phyloP scores from a whole-genome alignment of 1,284 basidiomycete species.

The Naganishia sp. region DNA sequence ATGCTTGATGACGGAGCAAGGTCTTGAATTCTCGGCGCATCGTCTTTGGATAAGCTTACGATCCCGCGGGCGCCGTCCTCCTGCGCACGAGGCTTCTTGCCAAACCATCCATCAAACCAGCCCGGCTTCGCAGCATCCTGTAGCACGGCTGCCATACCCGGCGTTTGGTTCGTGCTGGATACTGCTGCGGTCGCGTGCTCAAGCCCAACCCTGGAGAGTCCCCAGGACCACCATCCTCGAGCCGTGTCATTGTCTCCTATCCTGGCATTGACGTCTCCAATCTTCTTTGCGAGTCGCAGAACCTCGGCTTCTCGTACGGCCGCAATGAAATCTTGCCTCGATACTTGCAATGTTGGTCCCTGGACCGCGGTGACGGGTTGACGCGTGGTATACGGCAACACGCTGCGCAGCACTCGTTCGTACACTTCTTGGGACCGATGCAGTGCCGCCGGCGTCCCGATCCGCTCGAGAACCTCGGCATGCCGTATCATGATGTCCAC shows the following conservation, averaged over 20 bases:
- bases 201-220: conserved; percentile 34
- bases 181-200: not conserved
- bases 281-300: conserved; percentile 48
- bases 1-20: conserved; percentile 14
- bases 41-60: not conserved
- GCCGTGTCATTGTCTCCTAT: conserved; percentile 43
- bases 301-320: conserved; percentile 37
- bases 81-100: conserved; percentile 9
- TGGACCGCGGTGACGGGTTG: not conserved
- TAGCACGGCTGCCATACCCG: conserved; percentile 9
- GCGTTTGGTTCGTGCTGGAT: not conserved
- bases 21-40: conserved; percentile 9
- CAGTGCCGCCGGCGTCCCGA: conserved; percentile 63
- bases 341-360: not conserved
- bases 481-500: conserved; percentile 65
- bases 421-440: conserved; percentile 64
- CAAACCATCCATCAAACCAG: conserved; percentile 38
- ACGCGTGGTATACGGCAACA: conserved; percentile 21
- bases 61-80: conserved; percentile 6
- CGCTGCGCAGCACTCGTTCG: conserved; percentile 58
- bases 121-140: conserved; percentile 34
- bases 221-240: conserved; percentile 50
- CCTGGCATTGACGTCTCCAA: conserved; percentile 46
- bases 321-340: conserved; percentile 1
- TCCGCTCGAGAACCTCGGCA: conserved; percentile 67